Evolutionary conservation across 73 alveolate genomes (phyloP).

Genomic region (Diophrys appendiculata): DNA sequence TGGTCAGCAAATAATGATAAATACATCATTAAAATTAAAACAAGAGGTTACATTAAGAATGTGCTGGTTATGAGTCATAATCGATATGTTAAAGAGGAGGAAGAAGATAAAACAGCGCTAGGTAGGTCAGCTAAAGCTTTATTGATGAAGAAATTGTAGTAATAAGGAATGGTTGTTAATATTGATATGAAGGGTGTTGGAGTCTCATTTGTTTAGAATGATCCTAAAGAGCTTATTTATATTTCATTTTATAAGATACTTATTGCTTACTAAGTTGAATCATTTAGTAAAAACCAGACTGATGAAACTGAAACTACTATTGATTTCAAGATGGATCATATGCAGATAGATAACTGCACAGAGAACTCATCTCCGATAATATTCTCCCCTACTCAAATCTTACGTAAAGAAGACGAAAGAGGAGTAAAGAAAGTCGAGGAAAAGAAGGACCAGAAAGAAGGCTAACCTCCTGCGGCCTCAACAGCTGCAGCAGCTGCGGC

Average conservation of each 20-base stretch:
- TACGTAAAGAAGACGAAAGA: slow-evolving; percentile 20
- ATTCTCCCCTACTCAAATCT: slow-evolving; percentile 50
- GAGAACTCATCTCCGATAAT: slow-evolving; percentile 36
- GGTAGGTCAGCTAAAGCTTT: neutral
- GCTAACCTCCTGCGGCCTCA: too few species aligned
- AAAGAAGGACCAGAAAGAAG: neutral
- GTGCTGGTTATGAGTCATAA: slow-evolving; percentile 1
- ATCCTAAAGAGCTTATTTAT: slow-evolving; percentile 88
- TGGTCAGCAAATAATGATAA: neutral
- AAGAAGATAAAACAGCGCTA: neutral
- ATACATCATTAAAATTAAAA: neutral
- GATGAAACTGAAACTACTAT: slow-evolving; percentile 31
- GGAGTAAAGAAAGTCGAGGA: neutral
- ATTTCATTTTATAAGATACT: slow-evolving; percentile 34
- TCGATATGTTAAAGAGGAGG: slow-evolving; percentile 1
- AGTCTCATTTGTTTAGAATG: slow-evolving; percentile 78
- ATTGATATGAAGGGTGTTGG: slow-evolving; percentile 86
- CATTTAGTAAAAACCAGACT: neutral
- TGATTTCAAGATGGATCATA: slow-evolving; percentile 50
- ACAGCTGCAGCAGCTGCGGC: too few species aligned
- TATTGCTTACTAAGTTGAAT: slow-evolving; percentile 8
- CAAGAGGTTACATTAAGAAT: slow-evolving; percentile 27
- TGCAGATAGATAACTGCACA: slow-evolving; percentile 53
- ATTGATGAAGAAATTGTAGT: neutral
- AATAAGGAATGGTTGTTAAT: slow-evolving; percentile 44